phyloP scores from a whole-genome alignment of 2,329 filamentous ascomycete species.

The Cordyceps militaris region DNA sequence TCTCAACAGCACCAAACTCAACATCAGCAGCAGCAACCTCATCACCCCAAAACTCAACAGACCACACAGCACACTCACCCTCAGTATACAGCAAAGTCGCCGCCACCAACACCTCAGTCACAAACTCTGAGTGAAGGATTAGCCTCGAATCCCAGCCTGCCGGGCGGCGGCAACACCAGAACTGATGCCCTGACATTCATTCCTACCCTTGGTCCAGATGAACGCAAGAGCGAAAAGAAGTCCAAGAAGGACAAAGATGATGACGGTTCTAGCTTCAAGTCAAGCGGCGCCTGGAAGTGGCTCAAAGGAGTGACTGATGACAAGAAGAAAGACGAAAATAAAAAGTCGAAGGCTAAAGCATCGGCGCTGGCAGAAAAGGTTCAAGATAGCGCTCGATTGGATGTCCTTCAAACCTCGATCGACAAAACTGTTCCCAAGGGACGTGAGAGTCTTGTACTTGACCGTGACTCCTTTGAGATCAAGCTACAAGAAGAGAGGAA shows the following conservation, averaged over 20 bases:
- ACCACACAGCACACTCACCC: slow-evolving; percentile 7
- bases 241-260: slow-evolving; percentile 66
- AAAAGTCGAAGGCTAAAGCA: slow-evolving; percentile 63
- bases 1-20: slow-evolving; percentile 20
- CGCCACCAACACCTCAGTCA: slow-evolving; percentile 17
- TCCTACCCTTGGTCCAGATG: slow-evolving; percentile 61
- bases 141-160: slow-evolving; percentile 47
- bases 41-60: slow-evolving; percentile 9
- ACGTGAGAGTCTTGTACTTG: slow-evolving; percentile 76
- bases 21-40: slow-evolving; percentile 13
- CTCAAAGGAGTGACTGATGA: slow-evolving; percentile 71
- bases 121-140: slow-evolving; percentile 23
- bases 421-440: slow-evolving; percentile 59
- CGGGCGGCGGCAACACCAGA: slow-evolving; percentile 57
- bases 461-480: slow-evolving; percentile 64
- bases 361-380: slow-evolving; percentile 45
- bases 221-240: slow-evolving; percentile 68
- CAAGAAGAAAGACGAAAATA: slow-evolving; percentile 53
- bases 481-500: slow-evolving; percentile 76
- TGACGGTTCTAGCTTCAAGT: slow-evolving; percentile 59
- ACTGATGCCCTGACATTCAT: slow-evolving; percentile 77
- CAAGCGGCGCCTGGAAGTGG: slow-evolving; percentile 63
- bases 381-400: slow-evolving; percentile 75
- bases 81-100: slow-evolving; percentile 21
- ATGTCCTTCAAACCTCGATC: slow-evolving; percentile 81